These are phyloP conservation scores for Rubroboletus satanas DNA, from an alignment of 768 basidiomycete genomes.

Conservation along the genomic window DNA sequence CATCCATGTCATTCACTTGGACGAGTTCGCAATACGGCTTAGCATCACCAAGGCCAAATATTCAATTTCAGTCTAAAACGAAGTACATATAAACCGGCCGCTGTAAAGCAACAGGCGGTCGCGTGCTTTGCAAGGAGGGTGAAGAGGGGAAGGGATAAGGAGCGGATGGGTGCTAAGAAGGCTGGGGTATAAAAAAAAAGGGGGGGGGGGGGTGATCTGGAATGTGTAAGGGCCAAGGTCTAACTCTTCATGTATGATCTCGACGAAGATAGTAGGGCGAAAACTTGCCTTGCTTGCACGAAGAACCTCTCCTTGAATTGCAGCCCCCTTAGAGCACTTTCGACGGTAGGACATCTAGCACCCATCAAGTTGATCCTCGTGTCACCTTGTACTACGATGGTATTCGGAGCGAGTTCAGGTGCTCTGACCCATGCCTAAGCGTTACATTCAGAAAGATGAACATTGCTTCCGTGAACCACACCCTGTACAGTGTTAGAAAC, in stretches of 20 bases:
- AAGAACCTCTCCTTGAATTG: background rate
- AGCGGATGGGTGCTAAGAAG: no score
- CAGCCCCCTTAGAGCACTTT: background rate
- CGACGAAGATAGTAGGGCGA: background rate
- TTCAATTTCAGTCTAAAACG: background rate
- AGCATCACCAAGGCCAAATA: background rate
- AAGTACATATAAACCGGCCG: background rate
- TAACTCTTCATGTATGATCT: no score
- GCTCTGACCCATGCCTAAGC: background rate
- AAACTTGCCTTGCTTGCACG: background rate
- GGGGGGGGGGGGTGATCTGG: no score
- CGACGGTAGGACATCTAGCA: background rate
- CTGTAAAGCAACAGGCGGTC: no score
- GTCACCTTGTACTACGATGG: background rate
- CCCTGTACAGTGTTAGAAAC: background rate
- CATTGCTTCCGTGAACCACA: background rate
- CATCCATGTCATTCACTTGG: background rate
- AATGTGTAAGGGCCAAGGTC: no score
- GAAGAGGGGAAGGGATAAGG: no score
- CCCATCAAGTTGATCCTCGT: background rate
- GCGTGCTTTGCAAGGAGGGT: no score
- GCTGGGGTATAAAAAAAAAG: no score
- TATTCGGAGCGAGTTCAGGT: background rate
- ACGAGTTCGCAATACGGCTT: background rate
- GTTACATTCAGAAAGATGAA: background rate